These are phyloP conservation scores for Phytophthora macrochlamydospora DNA, from an alignment of 352 stramenopile species.

Conservation along the genomic window DNA sequence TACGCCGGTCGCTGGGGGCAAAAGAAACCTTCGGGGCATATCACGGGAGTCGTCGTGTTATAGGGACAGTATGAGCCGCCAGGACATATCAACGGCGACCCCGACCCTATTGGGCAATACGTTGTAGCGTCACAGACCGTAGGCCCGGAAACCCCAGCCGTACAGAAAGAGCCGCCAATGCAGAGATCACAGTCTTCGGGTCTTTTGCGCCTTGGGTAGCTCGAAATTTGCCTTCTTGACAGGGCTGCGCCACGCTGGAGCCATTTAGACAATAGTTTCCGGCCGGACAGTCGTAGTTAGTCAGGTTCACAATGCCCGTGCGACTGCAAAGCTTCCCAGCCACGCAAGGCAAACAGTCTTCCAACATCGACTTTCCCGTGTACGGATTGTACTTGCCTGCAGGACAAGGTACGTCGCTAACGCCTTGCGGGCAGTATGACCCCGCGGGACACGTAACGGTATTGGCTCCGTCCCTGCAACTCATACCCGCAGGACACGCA, in stretches of 20 bases:
- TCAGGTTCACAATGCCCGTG: conserved; percentile 62
- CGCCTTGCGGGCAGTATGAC: conserved; percentile 53
- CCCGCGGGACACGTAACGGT: conserved; percentile 71
- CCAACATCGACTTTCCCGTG: conserved; percentile 38
- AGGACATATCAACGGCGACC: conserved; percentile 58
- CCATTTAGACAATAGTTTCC: conserved; percentile 75
- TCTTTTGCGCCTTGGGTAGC: conserved; percentile 36
- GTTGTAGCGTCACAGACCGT: conserved; percentile 51
- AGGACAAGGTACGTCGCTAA: conserved; percentile 57
- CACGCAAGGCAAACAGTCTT: conserved; percentile 67
- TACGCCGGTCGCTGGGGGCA: conserved; percentile 50
- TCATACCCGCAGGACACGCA: conserved; percentile 86
- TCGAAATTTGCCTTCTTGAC: conserved; percentile 53
- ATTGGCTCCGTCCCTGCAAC: conserved; percentile 73
- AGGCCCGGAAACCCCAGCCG: conserved; percentile 46
- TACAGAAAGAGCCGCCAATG: conserved; percentile 65
- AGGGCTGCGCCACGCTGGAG: conserved; percentile 37
- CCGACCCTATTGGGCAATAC: conserved; percentile 68
- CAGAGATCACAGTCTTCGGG: conserved; percentile 56
- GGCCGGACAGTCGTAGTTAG: conserved; percentile 67
- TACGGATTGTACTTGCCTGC: conserved; percentile 63
- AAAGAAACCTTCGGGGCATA: conserved; percentile 78
- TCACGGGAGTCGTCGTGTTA: conserved; percentile 60
- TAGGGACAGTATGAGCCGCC: conserved; percentile 75
- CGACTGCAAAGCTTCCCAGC: conserved; percentile 78